Evolutionary conservation across 2,329 filamentous ascomycete species (phyloP).

Genomic region (Thermothelomyces thermophilus): DNA sequence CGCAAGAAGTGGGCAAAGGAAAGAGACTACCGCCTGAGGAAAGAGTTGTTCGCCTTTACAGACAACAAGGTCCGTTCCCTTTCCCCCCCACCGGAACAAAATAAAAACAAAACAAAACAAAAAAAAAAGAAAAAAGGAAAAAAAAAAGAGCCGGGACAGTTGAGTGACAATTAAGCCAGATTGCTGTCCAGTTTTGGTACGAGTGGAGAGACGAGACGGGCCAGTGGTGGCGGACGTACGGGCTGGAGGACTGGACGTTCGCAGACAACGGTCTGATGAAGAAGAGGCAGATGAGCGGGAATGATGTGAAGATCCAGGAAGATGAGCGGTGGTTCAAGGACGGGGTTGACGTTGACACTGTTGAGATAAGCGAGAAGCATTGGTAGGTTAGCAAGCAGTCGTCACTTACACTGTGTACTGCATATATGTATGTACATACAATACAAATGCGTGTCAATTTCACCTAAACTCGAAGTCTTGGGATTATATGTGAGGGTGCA

Average conservation of each 20-base stretch:
- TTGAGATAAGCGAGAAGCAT: constrained; percentile 60
- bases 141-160: no score
- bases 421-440: no score
- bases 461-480: no score
- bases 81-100: neutral
- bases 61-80: constrained; percentile 49
- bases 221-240: constrained; percentile 84
- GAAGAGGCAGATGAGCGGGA: constrained; percentile 71
- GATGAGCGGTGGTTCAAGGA: constrained; percentile 63
- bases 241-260: constrained; percentile 75
- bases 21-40: constrained; percentile 64
- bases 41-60: constrained; percentile 74
- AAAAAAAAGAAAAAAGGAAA: no score
- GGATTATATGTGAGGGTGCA: no score
- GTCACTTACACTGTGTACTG: no score
- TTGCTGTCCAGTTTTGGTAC: constrained; percentile 89
- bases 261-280: constrained; percentile 62
- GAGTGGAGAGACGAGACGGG: constrained; percentile 64
- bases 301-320: constrained; percentile 58
- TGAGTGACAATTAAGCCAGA: constrained; percentile 34
- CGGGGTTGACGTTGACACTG: constrained; percentile 60
- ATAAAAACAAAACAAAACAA: no score
- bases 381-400: no score
- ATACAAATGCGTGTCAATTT: no score
- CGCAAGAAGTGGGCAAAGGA: constrained; percentile 69